Evolutionary conservation across 176 grass and related monocot genomes (phyloP).

Genomic region (Bothriochloa decipiens): DNA sequence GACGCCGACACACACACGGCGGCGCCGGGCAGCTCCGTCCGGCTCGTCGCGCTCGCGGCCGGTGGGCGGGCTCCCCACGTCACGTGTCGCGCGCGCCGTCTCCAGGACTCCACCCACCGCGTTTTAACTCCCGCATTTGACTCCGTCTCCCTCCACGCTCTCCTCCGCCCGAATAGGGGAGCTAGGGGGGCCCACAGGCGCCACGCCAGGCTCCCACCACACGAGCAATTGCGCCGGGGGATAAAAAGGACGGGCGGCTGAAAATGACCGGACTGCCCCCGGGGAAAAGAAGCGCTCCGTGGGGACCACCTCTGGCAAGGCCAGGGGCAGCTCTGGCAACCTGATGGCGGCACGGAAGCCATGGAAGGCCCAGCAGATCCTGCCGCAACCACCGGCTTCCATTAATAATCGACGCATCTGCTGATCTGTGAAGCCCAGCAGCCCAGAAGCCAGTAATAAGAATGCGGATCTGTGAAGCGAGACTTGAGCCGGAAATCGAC

Average conservation of each 20-base stretch:
- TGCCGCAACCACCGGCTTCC: slow-evolving; percentile 23
- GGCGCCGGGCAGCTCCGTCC: not conserved
- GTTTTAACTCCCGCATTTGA: slow-evolving; percentile 43
- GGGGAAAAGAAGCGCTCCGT: not conserved
- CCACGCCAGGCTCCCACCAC: slow-evolving; percentile 59
- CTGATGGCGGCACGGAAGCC: not conserved
- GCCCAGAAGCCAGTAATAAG: not conserved
- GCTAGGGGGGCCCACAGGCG: slow-evolving; percentile 12
- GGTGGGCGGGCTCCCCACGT: not conserved
- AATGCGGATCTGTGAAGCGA: slow-evolving; percentile 55
- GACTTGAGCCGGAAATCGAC: not conserved
- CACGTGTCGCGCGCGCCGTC: slow-evolving; percentile 14
- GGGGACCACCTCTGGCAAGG: not conserved
- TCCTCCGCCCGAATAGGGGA: not conserved
- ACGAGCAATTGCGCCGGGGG: slow-evolving; percentile 57
- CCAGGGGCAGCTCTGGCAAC: slow-evolving; percentile 32
- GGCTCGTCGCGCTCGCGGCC: not conserved
- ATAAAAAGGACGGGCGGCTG: slow-evolving; percentile 41
- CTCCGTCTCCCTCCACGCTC: slow-evolving; percentile 12
- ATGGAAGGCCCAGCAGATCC: slow-evolving; percentile 28
- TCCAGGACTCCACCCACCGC: not conserved
- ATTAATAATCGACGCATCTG: no score
- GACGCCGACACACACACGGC: not conserved
- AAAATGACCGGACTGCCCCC: slow-evolving; percentile 34
- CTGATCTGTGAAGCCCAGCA: no score